These are phyloP conservation scores for Pythium catenulatum DNA, from an alignment of 352 stramenopile species.

Conservation along the genomic window DNA sequence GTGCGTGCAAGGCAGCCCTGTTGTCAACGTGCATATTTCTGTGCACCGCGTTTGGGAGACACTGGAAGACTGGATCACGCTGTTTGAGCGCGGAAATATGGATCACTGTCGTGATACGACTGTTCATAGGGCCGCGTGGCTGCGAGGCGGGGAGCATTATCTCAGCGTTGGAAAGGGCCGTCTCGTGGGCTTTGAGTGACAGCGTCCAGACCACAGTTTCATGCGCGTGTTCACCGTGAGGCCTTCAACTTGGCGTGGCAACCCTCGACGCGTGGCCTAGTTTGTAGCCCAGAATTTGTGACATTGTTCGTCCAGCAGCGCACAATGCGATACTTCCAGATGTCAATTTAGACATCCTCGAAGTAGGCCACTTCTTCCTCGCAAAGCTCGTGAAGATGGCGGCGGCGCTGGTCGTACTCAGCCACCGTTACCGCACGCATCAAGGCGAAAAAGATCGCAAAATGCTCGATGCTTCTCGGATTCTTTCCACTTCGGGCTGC, in stretches of 20 bases:
- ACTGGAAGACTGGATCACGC: neutral
- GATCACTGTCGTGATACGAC: no score
- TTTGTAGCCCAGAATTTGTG: conserved; percentile 33
- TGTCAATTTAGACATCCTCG: conserved; percentile 39
- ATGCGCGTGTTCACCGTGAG: no score
- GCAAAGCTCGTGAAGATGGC: neutral
- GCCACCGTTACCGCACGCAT: neutral
- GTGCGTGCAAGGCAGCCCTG: neutral
- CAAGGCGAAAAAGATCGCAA: neutral
- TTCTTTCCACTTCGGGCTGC: neutral
- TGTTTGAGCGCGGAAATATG: neutral
- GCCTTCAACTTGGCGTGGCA: conserved; percentile 51
- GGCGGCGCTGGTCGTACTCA: conserved; percentile 12
- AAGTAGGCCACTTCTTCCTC: conserved; percentile 4
- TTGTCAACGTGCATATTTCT: neutral
- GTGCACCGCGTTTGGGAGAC: neutral
- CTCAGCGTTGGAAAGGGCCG: neutral
- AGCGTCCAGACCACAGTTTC: no score
- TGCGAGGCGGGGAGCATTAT: neutral
- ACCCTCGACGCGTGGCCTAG: conserved; percentile 49
- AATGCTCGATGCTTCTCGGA: neutral
- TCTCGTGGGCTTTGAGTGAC: neutral
- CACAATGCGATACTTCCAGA: conserved; percentile 54
- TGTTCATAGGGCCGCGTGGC: no score
- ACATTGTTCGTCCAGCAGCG: conserved; percentile 39